phyloP scores from a whole-genome alignment of 2,329 filamentous ascomycete genomes.

The Neonectria faginata region DNA sequence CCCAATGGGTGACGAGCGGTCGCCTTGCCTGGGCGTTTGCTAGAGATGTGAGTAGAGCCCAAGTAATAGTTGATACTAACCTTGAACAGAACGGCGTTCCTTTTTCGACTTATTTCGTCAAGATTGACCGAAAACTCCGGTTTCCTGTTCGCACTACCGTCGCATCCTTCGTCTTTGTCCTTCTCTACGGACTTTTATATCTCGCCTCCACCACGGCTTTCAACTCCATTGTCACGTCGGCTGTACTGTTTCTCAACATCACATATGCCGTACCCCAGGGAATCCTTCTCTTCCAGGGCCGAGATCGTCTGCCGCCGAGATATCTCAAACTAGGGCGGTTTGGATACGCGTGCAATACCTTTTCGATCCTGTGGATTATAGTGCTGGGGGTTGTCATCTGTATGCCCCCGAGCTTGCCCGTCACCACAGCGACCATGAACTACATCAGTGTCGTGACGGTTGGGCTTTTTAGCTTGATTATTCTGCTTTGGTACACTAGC shows the following conservation, averaged over 20 bases:
- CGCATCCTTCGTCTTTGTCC: constrained; percentile 14
- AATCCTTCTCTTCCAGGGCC: constrained; percentile 19
- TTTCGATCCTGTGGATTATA: constrained; percentile 26
- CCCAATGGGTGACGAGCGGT: constrained; percentile 18
- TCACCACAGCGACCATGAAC: constrained; percentile 27
- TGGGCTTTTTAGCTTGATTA: constrained; percentile 22
- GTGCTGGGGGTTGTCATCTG: constrained; percentile 25
- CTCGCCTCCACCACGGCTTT: constrained; percentile 28
- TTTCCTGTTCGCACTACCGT: constrained; percentile 15
- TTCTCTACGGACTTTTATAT: constrained; percentile 26
- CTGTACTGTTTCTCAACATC: constrained; percentile 27
- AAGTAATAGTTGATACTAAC: neutral
- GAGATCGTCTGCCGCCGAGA: constrained; percentile 17
- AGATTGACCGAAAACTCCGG: neutral
- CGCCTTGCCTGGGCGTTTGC: constrained; percentile 22
- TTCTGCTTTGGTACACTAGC: constrained; percentile 16
- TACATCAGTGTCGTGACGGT: constrained; percentile 27
- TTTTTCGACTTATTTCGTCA: constrained; percentile 13
- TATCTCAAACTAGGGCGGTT: constrained; percentile 27
- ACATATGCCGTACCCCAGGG: constrained; percentile 28
- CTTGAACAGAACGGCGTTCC: constrained; percentile 7
- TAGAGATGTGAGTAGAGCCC: constrained; percentile 11
- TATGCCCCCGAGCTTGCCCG: constrained; percentile 23
- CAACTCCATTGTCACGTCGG: constrained; percentile 31
- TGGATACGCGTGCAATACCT: constrained; percentile 25